Conservation (phyloP, 139 green algal species). For the Micromonas commoda region DNA sequence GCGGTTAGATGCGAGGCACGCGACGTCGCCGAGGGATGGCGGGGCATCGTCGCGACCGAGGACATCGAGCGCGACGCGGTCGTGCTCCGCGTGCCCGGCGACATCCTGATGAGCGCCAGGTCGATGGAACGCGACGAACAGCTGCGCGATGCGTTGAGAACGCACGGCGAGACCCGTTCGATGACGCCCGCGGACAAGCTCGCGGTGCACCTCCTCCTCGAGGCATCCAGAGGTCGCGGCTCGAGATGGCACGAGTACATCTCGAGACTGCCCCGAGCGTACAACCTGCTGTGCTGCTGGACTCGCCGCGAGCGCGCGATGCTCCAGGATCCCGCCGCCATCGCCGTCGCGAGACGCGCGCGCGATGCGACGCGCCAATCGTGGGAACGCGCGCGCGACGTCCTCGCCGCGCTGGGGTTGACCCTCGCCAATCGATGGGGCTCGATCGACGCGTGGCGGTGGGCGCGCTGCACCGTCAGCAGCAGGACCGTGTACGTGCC, state of each 20-base stretch:
- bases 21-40: neutral
- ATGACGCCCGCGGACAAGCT: neutral
- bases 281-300: neutral
- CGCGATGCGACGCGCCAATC: neutral
- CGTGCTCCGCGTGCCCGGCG: neutral
- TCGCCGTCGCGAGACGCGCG: neutral
- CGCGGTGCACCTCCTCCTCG: neutral
- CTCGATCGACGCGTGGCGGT: slow-evolving; percentile 52
- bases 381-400: neutral
- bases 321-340: neutral
- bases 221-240: neutral
- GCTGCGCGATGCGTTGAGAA: too few relatives aligned
- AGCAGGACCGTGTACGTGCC: slow-evolving; percentile 70
- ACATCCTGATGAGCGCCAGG: neutral
- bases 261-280: neutral
- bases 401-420: neutral
- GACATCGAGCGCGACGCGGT: neutral
- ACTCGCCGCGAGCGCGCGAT: neutral
- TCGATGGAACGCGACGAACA: too few relatives aligned
- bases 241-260: neutral
- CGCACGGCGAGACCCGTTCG: too few relatives aligned
- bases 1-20: neutral
- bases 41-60: neutral
- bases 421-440: neutral
- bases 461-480: slow-evolving; percentile 57